Percentiles rank a stretch among this genome's conserved stretches.
Conservation (phyloP, 768 basidiomycete species). For the Dacryopinax spathularia region DNA sequence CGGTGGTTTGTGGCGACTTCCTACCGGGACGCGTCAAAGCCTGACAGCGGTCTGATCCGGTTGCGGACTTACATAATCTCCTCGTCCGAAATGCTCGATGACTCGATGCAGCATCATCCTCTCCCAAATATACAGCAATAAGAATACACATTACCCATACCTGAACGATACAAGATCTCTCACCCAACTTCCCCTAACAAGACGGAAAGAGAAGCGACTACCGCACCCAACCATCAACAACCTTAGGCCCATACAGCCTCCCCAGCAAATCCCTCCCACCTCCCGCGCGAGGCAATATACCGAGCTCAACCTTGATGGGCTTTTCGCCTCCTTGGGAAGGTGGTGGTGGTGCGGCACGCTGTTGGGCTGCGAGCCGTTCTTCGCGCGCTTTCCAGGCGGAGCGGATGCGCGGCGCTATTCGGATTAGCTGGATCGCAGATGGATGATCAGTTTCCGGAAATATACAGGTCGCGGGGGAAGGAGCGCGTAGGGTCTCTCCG, state of each 20-base stretch:
- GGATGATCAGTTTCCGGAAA: too few species aligned
- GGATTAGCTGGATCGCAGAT: slow-evolving; percentile 54
- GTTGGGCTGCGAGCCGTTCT: slow-evolving; percentile 7
- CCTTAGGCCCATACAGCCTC: neutral
- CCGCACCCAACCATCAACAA: neutral
- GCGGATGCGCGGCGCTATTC: slow-evolving; percentile 47
- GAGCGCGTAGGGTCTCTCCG: neutral
- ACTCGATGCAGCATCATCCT: too few species aligned
- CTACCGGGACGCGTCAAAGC: too few species aligned
- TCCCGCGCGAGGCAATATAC: slow-evolving; percentile 14
- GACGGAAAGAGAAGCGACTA: neutral
- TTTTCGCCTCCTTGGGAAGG: slow-evolving; percentile 14
- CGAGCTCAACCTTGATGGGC: slow-evolving; percentile 10
- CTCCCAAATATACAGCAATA: too few species aligned
- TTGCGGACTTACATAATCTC: too few species aligned
- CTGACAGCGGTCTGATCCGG: too few species aligned
- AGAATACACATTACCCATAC: too few species aligned
- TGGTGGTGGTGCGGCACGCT: slow-evolving; percentile 17
- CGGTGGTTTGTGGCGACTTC: too few species aligned
- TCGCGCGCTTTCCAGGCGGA: slow-evolving; percentile 57
- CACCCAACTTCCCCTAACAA: too few species aligned
- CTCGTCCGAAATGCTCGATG: too few species aligned
- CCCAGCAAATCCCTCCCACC: neutral
- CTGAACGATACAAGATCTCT: too few species aligned
- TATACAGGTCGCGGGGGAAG: too few species aligned